Evolutionary conservation across 208 protist genomes (phyloP), one percentile per base, ranked within the genome.

Genomic region (Wallacemonas sp.): DNA sequence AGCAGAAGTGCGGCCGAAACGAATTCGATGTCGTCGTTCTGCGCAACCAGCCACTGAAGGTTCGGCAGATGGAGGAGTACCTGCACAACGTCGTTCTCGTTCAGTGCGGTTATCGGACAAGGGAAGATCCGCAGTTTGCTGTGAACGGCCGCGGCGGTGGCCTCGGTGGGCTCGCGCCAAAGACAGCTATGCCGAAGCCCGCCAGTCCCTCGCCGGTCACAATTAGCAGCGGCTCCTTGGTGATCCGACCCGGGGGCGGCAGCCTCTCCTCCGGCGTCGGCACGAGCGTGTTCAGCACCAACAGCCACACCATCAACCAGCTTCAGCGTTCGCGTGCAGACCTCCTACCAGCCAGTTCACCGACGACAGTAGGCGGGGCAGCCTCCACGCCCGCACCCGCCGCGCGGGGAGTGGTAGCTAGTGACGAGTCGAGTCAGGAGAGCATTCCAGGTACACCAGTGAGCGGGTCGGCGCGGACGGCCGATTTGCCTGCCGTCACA

Each of bases 41-140:
- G 63, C 69, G 73, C 8, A 61, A 62, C 19, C 73, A 78, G 54
- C 71, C 78, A 13, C 41, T 76, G 12, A 79, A 87, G 45, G 76
- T 92, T 26, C 68, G 73, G 34, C 77, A 85, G 68, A 58, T 94
- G 57, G 24, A 80, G 19, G 76, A 87, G 42, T 94, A 94, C 76
- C 62, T 94, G 5, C 74, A 81, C 67, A 79, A 85, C 57, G 76
- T 72, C 3, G 80, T 94, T 1, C 46, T 94, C 1, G 71, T 89
- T 29, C 63, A 87, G 58, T 88, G 80, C 24, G 85, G 85, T 1
- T 92, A 94, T 48, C 74, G 78, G 15, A 83, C 66, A 0, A 53
- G 44, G 8, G 62, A 66, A 9, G 76, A 89, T 42, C 79, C 83
- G 9, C 34, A 34, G 19, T 81, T 71, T 42, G 50, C 45, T 38